Percentiles rank a stretch among this genome's conserved stretches.
phyloP scores from a whole-genome alignment of 352 stramenopile species.

The Sclerospora graminicola region DNA sequence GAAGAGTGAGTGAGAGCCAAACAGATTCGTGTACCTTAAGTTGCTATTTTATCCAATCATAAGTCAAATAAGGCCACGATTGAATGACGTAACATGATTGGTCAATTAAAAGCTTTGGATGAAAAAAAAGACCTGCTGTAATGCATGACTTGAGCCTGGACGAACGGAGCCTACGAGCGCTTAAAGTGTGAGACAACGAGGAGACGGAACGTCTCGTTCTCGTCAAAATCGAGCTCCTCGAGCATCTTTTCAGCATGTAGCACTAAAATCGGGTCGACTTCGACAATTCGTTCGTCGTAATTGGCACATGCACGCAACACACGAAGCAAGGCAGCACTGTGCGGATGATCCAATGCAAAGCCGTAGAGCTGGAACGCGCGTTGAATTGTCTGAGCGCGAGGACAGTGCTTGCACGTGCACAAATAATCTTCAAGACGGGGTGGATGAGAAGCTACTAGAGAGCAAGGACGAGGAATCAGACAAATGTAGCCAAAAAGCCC shows the following conservation, averaged over 20 bases:
- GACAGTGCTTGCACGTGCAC: conserved; percentile 55
- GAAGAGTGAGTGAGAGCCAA: not conserved
- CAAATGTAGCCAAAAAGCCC: not conserved
- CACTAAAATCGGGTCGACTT: conserved; percentile 29
- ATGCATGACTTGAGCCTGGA: too few species aligned
- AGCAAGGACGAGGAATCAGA: not conserved
- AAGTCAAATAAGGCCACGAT: too few species aligned
- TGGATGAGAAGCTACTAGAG: conserved; percentile 1
- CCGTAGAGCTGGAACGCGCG: conserved; percentile 31
- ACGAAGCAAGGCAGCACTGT: conserved; percentile 29
- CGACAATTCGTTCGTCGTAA: conserved; percentile 56
- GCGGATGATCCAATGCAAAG: conserved; percentile 22
- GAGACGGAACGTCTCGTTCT: conserved; percentile 50
- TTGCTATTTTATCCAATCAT: too few species aligned
- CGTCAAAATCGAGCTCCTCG: conserved; percentile 27
- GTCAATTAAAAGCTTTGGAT: too few species aligned
- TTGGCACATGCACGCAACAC: conserved; percentile 53
- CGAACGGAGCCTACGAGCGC: conserved; percentile 1
- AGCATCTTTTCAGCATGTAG: conserved; percentile 44
- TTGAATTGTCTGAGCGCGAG: conserved; percentile 37
- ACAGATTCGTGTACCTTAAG: too few species aligned
- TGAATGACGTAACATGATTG: too few species aligned
- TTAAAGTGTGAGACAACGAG: conserved; percentile 35
- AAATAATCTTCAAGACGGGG: conserved; percentile 40
- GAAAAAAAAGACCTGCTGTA: too few species aligned